phyloP scores from a whole-genome alignment of 1,139 yeast genomes.

The Sugiyamaella japonica region DNA sequence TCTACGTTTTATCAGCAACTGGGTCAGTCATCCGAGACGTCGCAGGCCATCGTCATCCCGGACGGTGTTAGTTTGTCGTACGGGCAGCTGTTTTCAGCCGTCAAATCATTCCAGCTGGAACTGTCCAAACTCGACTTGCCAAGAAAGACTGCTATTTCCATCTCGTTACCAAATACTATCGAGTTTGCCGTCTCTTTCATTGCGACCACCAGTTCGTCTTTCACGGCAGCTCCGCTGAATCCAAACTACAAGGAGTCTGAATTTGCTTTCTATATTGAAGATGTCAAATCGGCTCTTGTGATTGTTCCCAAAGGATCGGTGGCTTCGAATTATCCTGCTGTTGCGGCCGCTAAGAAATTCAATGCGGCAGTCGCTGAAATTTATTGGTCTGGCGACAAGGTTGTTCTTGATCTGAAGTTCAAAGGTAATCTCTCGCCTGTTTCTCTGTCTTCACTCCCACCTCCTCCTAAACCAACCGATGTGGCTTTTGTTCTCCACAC shows the following conservation, averaged over 20 bases:
- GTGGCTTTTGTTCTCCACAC: conserved; percentile 66
- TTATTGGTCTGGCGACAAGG: conserved; percentile 43
- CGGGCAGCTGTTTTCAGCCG: conserved; percentile 31
- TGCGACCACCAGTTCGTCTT: conserved; percentile 54
- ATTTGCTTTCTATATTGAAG: conserved; percentile 61
- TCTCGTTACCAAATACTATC: conserved; percentile 57
- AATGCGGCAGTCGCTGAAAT: conserved; percentile 53
- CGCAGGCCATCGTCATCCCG: conserved; percentile 35
- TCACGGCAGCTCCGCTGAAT: conserved; percentile 65
- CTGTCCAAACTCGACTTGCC: conserved; percentile 35
- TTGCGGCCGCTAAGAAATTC: conserved; percentile 51
- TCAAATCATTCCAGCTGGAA: conserved; percentile 33
- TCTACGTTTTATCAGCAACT: conserved; percentile 30
- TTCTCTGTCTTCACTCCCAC: conserved; percentile 38
- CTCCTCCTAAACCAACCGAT: conserved; percentile 46
- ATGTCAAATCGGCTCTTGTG: conserved; percentile 55
- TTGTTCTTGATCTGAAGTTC: conserved; percentile 33
- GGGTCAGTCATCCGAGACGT: conserved; percentile 17
- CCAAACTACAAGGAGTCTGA: conserved; percentile 59
- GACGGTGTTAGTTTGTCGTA: conserved; percentile 37
- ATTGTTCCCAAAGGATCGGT: conserved; percentile 55
- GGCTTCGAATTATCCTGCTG: conserved; percentile 44
- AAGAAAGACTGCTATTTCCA: conserved; percentile 53
- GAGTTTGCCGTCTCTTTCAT: conserved; percentile 58
- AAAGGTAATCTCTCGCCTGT: conserved; percentile 25